Evolutionary conservation across 78 protist species (phyloP).

Genomic region (Andalucia godoyi): DNA sequence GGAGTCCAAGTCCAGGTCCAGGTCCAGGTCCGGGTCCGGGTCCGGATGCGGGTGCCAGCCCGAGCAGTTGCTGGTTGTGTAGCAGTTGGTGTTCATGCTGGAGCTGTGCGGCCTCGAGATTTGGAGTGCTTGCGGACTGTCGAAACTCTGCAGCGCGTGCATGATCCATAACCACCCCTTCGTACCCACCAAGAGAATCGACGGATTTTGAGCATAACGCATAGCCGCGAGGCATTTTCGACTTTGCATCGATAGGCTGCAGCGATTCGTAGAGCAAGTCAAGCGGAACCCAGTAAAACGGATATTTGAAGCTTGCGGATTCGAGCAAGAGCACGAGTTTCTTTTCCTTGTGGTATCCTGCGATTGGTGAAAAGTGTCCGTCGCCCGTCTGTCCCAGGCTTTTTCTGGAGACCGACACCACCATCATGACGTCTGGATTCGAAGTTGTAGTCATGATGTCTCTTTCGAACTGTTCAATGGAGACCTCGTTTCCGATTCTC

Average conservation of each 20-base stretch:
- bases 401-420: conserved; percentile 34
- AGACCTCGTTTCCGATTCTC: background rate
- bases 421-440: conserved; percentile 12
- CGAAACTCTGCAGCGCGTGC: too few relatives aligned
- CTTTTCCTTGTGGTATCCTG: conserved; percentile 41
- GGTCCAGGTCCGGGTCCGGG: too few relatives aligned
- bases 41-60: too few relatives aligned
- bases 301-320: conserved; percentile 72
- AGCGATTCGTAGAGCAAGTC: background rate
- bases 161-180: too few relatives aligned
- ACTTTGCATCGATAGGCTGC: background rate
- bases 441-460: background rate
- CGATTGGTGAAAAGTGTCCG: conserved; percentile 73
- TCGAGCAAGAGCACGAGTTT: conserved; percentile 66
- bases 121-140: too few relatives aligned
- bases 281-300: conserved; percentile 61
- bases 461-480: background rate
- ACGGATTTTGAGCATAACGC: too few relatives aligned
- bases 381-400: conserved; percentile 66
- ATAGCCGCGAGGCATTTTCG: background rate
- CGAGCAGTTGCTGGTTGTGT: too few relatives aligned
- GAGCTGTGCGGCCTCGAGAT: too few relatives aligned
- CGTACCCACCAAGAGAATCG: too few relatives aligned
- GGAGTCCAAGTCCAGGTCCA: too few relatives aligned
- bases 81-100: too few relatives aligned